These are phyloP conservation scores for Kazachstania kunashirensis DNA, from an alignment of 805 yeast species.

Conservation along the genomic window DNA sequence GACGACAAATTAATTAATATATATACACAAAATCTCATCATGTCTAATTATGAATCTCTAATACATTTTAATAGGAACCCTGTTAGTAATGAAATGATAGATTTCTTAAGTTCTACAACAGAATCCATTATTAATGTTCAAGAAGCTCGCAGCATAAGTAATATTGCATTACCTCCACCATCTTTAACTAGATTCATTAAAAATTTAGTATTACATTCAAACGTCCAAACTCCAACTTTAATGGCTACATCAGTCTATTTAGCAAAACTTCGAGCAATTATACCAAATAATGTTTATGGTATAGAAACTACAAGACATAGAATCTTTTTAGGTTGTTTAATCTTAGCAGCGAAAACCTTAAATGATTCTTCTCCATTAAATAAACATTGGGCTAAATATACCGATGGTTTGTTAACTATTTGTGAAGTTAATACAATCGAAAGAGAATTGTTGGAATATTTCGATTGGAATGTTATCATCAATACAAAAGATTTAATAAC, in stretches of 20 bases:
- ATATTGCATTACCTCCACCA: conserved; percentile 28
- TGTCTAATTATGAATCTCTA: conserved; percentile 23
- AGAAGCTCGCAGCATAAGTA: conserved; percentile 7
- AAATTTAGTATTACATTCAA: conserved; percentile 64
- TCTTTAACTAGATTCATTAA: conserved; percentile 57
- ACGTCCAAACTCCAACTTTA: conserved; percentile 89
- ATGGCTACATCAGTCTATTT: conserved; percentile 87
- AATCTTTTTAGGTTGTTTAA: conserved; percentile 79
- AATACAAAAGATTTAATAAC: conserved; percentile 57
- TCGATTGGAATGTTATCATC: conserved; percentile 79
- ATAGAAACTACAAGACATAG: conserved; percentile 90
- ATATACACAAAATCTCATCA: background rate
- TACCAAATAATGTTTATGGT: conserved; percentile 85
- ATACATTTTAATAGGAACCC: conserved; percentile 20
- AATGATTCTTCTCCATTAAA: conserved; percentile 93
- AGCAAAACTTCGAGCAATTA: conserved; percentile 44
- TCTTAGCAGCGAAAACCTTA: conserved; percentile 82
- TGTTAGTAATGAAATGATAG: conserved; percentile 26
- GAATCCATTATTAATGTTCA: conserved; percentile 15
- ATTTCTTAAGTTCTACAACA: conserved; percentile 22
- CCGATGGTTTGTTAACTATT: conserved; percentile 70
- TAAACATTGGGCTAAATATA: conserved; percentile 92
- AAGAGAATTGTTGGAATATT: conserved; percentile 69
- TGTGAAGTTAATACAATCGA: conserved; percentile 86
- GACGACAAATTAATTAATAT: too few species aligned